Conservation (phyloP, 805 yeast genomes). For the Yarrowia keelungensis region DNA sequence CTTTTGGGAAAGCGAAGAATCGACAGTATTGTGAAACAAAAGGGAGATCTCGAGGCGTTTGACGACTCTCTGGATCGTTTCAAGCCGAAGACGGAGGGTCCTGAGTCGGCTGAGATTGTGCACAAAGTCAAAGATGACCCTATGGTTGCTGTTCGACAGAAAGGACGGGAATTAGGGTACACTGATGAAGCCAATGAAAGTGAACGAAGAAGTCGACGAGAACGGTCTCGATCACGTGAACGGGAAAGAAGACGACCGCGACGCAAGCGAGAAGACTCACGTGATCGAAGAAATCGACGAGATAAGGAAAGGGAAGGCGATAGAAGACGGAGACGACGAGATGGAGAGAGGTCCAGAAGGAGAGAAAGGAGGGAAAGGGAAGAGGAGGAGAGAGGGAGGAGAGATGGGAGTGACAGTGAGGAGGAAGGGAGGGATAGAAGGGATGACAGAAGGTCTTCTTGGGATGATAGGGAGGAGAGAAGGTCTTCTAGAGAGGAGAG, state of each 20-base stretch:
- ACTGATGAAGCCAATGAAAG: conserved; percentile 33
- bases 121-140: conserved; percentile 30
- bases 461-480: neutral
- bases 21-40: conserved; percentile 44
- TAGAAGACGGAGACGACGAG: neutral
- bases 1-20: conserved; percentile 61
- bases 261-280: conserved; percentile 5
- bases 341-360: neutral
- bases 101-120: neutral
- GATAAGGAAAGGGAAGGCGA: conserved; percentile 11
- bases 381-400: neutral
- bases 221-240: conserved; percentile 10
- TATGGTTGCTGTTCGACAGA: conserved; percentile 16
- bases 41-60: conserved; percentile 30
- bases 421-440: neutral
- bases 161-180: conserved; percentile 5
- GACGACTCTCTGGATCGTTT: conserved; percentile 40
- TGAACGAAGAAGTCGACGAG: conserved; percentile 41
- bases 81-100: neutral
- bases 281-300: neutral
- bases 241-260: neutral
- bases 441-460: neutral
- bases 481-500: neutral
- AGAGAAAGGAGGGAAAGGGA: neutral
- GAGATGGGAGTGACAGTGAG: too few species aligned